Base-by-base conservation (phyloP, 73 alveolate genomes). In the Tetrahymena thermophila region DNA sequence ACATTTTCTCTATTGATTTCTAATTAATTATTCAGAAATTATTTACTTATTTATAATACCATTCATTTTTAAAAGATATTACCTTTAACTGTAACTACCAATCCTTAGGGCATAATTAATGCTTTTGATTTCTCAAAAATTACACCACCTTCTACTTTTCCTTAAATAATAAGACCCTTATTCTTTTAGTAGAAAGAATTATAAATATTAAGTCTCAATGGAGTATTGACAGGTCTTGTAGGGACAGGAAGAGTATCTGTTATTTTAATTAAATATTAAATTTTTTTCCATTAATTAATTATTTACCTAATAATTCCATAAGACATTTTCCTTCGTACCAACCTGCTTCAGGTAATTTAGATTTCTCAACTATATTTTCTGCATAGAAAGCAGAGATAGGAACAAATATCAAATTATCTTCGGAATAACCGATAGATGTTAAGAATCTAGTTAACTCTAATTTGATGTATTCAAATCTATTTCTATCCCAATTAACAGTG, bases 331-430 rank as follows among this genome's bases (percentile, higher is more conserved):
- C 96, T 38, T 94, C 58, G 85, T 94, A 85, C 95, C 94, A 94
- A 35, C 93, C n/a, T 15, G 38, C 56, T 38, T 94, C 50, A 28
- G 84, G 85, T 85, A 43, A 34, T 13, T 83, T 84, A 28, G 50
- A 34, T 85, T 71, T 71, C n/a, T 71, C 89, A 10, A 71, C 89
- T 19, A 94, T 42, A 85, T 94, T 94, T 57, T 84, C 93, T n/a
- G 94, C 93, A 85, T 94, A 56, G 57, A 94, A 94, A 43, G 96
- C 96, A 84, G 96, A 94, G 4, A 94, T 94, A 31, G 96, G 96
- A 43, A 94, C 93, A n/a, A 85, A 85, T 3, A 85, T 35, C 55
- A 85, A 94, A 42, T 85, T 83, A 43, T 44, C 93, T 85, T 85
- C 83, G 3, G 83, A 2, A n/a, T 42, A 42, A 3, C 95, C 95